phyloP scores from a whole-genome alignment of 768 basidiomycete species.

The Calocybe indica region DNA sequence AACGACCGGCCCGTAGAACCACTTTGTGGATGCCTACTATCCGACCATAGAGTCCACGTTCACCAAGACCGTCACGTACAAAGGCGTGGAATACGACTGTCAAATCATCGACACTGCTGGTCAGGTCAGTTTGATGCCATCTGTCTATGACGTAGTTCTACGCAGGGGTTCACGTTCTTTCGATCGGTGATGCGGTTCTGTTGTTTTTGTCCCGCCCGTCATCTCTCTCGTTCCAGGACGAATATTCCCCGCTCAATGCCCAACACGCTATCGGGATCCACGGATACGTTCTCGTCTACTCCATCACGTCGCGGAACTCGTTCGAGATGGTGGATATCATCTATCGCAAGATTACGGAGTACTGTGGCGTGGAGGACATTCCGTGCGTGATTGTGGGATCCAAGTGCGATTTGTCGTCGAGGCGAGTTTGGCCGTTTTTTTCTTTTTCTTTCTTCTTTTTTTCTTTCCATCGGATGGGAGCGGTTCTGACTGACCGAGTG shows the following conservation, averaged over 20 bases:
- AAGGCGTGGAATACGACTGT: conserved; percentile 89
- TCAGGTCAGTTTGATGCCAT: conserved; percentile 47
- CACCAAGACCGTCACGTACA: conserved; percentile 79
- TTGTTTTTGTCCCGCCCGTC: not conserved
- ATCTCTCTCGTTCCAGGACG: conserved; percentile 54
- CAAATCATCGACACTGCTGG: conserved; percentile 98
- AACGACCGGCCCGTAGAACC: conserved; percentile 34
- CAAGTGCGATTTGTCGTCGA: conserved; percentile 75
- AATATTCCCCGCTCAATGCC: conserved; percentile 89
- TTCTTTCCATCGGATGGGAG: conserved; percentile 12
- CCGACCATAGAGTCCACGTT: conserved; percentile 92
- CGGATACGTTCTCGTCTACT: conserved; percentile 95
- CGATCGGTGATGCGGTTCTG: conserved; percentile 13
- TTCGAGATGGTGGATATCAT: conserved; percentile 95
- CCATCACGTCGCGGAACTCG: conserved; percentile 80
- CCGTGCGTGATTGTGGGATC: conserved; percentile 94
- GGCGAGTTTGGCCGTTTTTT: conserved; percentile 39
- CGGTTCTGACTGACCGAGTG: not conserved
- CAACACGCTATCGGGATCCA: conserved; percentile 97
- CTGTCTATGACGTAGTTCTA: no score
- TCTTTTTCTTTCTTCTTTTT: conserved; percentile 10
- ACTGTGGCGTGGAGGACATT: conserved; percentile 78
- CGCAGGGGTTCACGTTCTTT: no score
- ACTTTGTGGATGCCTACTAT: conserved; percentile 90
- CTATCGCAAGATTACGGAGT: conserved; percentile 94